Conservation (phyloP, 441 rosid genomes). For the Populus tomentosa region DNA sequence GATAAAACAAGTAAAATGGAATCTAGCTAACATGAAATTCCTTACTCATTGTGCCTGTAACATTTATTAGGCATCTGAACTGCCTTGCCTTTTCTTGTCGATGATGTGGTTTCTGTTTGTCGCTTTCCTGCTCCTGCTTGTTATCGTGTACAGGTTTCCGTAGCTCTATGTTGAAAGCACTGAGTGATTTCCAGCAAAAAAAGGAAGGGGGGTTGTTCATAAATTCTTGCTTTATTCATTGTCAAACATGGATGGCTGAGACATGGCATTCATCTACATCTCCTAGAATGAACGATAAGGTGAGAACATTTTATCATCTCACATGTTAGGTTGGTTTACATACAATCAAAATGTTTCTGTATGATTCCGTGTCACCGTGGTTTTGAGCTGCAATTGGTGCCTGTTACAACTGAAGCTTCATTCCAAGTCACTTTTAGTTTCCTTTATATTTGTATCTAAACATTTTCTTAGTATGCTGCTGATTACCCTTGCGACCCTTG, state of each 20-base stretch:
- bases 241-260: slow-evolving; percentile 55
- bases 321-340: not conserved
- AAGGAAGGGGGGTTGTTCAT: slow-evolving; percentile 60
- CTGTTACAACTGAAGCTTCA: not conserved
- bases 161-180: slow-evolving; percentile 52
- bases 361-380: not conserved
- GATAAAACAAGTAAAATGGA: no score
- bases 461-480: not conserved
- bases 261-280: slow-evolving; percentile 80
- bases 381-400: not conserved
- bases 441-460: not conserved
- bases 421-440: not conserved
- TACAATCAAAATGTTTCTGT: not conserved
- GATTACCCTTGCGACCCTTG: slow-evolving; percentile 7
- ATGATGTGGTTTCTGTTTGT: slow-evolving; percentile 1
- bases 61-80: not conserved
- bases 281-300: slow-evolving; percentile 67
- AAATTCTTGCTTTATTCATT: slow-evolving; percentile 81
- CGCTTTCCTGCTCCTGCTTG: not conserved
- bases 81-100: not conserved
- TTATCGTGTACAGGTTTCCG: slow-evolving; percentile 51
- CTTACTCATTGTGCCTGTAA: not conserved
- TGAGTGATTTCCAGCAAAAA: slow-evolving; percentile 44
- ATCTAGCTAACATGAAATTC: not conserved
- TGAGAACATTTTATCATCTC: slow-evolving; percentile 13